Evolutionary conservation across 305 asterid species (phyloP), one percentile per base, ranked within the genome.

Genomic region (Fraxinus latifolia): DNA sequence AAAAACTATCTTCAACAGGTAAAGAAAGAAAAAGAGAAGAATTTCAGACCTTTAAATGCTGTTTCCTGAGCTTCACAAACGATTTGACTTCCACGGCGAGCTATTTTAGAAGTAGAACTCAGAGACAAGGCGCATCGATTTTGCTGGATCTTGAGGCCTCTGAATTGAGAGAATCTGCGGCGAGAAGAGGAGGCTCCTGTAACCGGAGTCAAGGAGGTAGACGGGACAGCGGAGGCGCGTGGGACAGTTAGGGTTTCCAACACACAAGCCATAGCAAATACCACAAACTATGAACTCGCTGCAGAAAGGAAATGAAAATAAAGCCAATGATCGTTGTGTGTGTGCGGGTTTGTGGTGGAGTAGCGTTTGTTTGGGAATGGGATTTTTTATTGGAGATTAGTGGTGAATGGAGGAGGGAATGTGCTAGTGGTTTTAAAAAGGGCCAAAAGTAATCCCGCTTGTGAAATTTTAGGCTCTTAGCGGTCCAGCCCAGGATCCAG

Each of bases 61-160:
- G 91, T 77, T n/a, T 87, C 77, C 85, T 79, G 90, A 15, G 92
- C 89, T 78, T 90, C 91, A 87, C 91, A 89, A 33, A 86, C 83
- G 79, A 90, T 87, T 77, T 86, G 77, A 29, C 82, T 78, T 5
- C 84, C 86, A 17, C 90, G 82, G 80, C 82, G 85, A 79, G 76
- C 32, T 50, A 81, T 36, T 80, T 72, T 86, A 1, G 90, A 76
- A 27, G 12, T 37, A 17, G 83, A 87, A 68, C 53, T 78, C 14
- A 80, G 65, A 23, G 86, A 84, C 1, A 68, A 62, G 0, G 81
- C 67, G 7, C 86, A 81, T 5, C 82, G 84, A 60, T 84, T 5
- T 32, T 60, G 76, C 44, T 70, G 88, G 79, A 86, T 80, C 90
- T 85, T 87, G 79, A 89, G 84, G 12, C 89, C 92, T 67, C 75